Percentiles rank a stretch among this genome's conserved stretches.
These are phyloP conservation scores for Pyrenophora graminea DNA, from an alignment of 2,329 filamentous ascomycete genomes.

Conservation along the genomic window DNA sequence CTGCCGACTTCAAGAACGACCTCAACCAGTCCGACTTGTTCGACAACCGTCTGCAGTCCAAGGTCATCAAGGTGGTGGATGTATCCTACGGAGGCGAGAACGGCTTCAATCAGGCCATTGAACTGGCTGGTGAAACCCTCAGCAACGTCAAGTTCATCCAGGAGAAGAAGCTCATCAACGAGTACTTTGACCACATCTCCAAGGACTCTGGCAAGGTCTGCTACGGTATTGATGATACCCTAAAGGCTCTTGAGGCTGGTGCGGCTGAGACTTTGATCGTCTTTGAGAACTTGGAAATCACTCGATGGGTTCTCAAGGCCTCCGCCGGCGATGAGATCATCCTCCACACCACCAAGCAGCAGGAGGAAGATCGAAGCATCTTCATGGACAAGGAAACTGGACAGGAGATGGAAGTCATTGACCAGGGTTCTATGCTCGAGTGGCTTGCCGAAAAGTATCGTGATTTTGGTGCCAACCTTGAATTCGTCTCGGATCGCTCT, in stretches of 20 bases:
- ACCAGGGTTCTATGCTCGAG: slow-evolving; percentile 93
- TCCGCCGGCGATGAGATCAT: slow-evolving; percentile 72
- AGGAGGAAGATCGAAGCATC: slow-evolving; percentile 76
- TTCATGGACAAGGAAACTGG: slow-evolving; percentile 97
- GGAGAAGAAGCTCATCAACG: slow-evolving; percentile 99
- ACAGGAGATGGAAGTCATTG: slow-evolving; percentile 93
- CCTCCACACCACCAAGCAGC: slow-evolving; percentile 84
- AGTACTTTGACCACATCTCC: slow-evolving; percentile 98
- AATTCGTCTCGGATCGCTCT: slow-evolving; percentile 97
- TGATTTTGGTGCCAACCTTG: slow-evolving; percentile 91
- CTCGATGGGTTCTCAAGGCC: slow-evolving; percentile 85
- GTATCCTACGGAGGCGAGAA: slow-evolving; percentile 99
- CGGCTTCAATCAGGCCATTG: slow-evolving; percentile 99
- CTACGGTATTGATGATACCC: slow-evolving; percentile 96
- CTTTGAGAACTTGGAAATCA: slow-evolving; percentile 96
- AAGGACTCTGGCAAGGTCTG: slow-evolving; percentile 96
- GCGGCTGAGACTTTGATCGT: slow-evolving; percentile 94
- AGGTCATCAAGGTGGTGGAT: slow-evolving; percentile 99
- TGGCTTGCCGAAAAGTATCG: slow-evolving; percentile 99
- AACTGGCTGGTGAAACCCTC: slow-evolving; percentile 90
- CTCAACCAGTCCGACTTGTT: slow-evolving; percentile 98
- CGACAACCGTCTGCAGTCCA: slow-evolving; percentile 84
- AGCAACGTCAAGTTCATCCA: slow-evolving; percentile 99
- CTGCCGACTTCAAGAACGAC: slow-evolving; percentile 99
- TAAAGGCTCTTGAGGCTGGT: slow-evolving; percentile 94